Evolutionary conservation across 192 early-diverging fungal species (phyloP).

Genomic region (Rhizoclosmatium globosum): DNA sequence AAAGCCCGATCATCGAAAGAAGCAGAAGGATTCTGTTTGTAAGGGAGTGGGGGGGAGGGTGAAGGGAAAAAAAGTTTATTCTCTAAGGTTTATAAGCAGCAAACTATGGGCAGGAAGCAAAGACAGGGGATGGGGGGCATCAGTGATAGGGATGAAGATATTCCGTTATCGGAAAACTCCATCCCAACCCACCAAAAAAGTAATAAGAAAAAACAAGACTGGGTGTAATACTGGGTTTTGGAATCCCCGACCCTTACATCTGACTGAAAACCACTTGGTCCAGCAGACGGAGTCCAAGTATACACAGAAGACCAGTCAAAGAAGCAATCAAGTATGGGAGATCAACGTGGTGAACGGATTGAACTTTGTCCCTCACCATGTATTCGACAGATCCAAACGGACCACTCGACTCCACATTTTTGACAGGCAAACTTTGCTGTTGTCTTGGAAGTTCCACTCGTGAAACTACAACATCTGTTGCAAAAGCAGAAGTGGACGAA

Average conservation of each 20-base stretch:
- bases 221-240: neutral
- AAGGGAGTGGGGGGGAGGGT: neutral
- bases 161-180: neutral
- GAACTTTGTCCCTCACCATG: constrained; percentile 34
- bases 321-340: constrained; percentile 39
- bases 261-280: constrained; percentile 28
- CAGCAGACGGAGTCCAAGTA: constrained; percentile 30
- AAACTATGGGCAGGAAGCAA: neutral
- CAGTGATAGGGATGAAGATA: neutral
- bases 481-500: neutral
- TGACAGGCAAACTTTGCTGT: neutral
- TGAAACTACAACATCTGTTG: neutral
- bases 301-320: constrained; percentile 32
- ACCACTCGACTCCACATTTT: neutral
- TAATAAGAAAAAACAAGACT: constrained; percentile 15
- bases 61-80: constrained; percentile 31
- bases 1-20: constrained; percentile 62
- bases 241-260: neutral
- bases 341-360: constrained; percentile 20
- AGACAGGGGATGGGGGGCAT: neutral
- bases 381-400: constrained; percentile 27
- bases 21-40: constrained; percentile 43
- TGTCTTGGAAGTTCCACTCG: constrained; percentile 6
- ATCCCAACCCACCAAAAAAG: neutral
- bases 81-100: constrained; percentile 12